Evolutionary conservation across 352 stramenopile genomes (phyloP), one percentile per base, ranked within the genome.

Genomic region (Phytopythium mirpurense): DNA sequence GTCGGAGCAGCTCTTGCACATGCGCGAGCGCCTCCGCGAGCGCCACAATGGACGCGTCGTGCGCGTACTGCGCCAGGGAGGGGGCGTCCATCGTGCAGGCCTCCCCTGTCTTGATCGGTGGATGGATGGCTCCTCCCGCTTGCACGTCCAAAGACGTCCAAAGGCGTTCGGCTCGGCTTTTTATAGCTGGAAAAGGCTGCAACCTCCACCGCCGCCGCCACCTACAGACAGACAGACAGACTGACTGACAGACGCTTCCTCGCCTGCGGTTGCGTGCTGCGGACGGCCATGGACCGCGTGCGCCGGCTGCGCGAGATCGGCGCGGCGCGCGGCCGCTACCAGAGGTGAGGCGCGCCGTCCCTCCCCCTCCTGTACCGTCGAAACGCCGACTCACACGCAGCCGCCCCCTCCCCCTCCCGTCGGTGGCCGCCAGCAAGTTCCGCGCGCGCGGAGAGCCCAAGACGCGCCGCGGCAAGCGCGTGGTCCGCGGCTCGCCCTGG

Each of bases 401-500:
- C n/a, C n/a, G n/a, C n/a, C n/a, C n/a, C n/a, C n/a, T n/a, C n/a
- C n/a, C n/a, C n/a, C n/a, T n/a, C n/a, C n/a, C n/a, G n/a, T n/a
- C n/a, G n/a, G n/a, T n/a, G 29, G 29, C 29, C 29, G 29, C 9
- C 29, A 87, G 76, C 67, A 88, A 85, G 49, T 88, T 88, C 27
- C 52, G 46, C 16, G 40, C 26, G 14, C 71, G 76, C 21, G 47
- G 78, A 68, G 76, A 74, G 40, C 72, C 69, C 12, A 85, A 83
- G 51, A 81, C 74, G 23, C 63, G 60, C 15, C 57, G 47, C 18
- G 51, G 60, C 8, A 75, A 73, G 52, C 57, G 48, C 9, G 57
- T 85, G 24, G 54, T 37, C 0, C 70, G 61, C 21, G 32, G 37
- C 8, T 23, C 60, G 35, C 61, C 74, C 1, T 92, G 78, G 78